Evolutionary conservation across 1,139 yeast species (phyloP), one percentile per base, ranked within the genome.

Genomic region (Pneumocystis sp.): DNA sequence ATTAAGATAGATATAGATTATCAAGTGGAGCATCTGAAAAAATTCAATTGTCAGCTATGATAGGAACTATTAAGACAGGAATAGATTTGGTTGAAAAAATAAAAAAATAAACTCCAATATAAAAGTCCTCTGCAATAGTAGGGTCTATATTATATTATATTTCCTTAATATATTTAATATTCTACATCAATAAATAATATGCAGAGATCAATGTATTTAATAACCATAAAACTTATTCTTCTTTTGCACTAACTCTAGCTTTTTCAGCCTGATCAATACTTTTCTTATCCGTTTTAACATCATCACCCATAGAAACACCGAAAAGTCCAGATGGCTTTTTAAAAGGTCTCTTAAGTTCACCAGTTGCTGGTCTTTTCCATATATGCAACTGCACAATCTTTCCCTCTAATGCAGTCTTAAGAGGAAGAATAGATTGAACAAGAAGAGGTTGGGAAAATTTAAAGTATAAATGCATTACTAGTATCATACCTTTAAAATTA

Each of bases 301-400:
- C 85, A 67, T 79, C 81, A 68, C 79, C 81, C 67, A 83, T 85
- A 70, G 85, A 84, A 70, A 85, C 82, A 73, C 90, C 85, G 73
- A 93, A 83, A 78, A 93, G 79, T 63, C 93, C 86, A 66, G 93
- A 85, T 10, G 70, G 66, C 68, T 89, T 83, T 82, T 89, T 89
- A 85, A 95, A 93, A 61, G 99, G 99, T 81, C 99, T 87, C 84
- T 90, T 89, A 78, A 90, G 84, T 73, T 89, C 96, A 71, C 97
- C 97, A 66, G 83, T 73, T 59, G 97, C 95, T 61, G 95, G 84
- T 73, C 82, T 79, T 71, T 93, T 93, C 74, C 87, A 89, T 68
- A 93, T 74, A 76, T 93, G 96, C 76, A 95, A 89, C 81, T 89
- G 86, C 73, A 91, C 96, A 73, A 90, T 86, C 79, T 91, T 91